Evolutionary conservation across 345 rosid genomes (phyloP).

Genomic region (Luvunga scandens): DNA sequence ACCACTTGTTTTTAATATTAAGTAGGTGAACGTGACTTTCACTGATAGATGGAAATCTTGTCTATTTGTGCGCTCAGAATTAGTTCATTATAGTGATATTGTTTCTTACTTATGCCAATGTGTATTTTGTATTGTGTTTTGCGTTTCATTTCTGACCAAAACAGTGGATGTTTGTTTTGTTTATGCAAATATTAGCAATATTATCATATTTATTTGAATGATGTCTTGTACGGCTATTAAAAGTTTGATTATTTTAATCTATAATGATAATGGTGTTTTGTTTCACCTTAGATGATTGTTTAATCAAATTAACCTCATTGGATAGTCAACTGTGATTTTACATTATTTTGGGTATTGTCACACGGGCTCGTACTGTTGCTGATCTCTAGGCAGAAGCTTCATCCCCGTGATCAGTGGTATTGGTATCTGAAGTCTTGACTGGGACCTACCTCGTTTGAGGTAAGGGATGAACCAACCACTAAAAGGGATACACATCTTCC

Average conservation of each 20-base stretch:
- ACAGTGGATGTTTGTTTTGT: constrained; percentile 26
- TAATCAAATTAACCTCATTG: constrained; percentile 14
- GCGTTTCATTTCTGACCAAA: constrained; percentile 43
- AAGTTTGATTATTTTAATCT: constrained; percentile 10
- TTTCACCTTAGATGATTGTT: constrained; percentile 21
- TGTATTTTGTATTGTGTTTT: constrained; percentile 18
- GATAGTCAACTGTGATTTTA: constrained; percentile 24
- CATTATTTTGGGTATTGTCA: not conserved
- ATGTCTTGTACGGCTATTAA: constrained; percentile 14
- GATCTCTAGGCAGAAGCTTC: not conserved
- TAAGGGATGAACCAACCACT: not conserved
- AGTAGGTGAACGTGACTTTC: constrained; percentile 24
- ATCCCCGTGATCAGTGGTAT: not conserved
- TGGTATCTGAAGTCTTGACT: not conserved
- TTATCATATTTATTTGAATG: constrained; percentile 8
- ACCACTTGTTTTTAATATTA: constrained; percentile 7
- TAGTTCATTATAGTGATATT: constrained; percentile 22
- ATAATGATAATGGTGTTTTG: constrained; percentile 3
- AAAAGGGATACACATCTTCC: not conserved
- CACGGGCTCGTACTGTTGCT: constrained; percentile 10
- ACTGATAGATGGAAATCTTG: constrained; percentile 39
- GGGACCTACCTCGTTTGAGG: not conserved
- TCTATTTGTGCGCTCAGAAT: constrained; percentile 32
- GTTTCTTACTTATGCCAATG: constrained; percentile 20
- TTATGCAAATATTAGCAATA: constrained; percentile 23